A percentile compares a stretch with the other conserved stretches of the same genome.
These are phyloP conservation scores for Lobosporangium transversale DNA, from an alignment of 192 early-diverging fungal genomes.

Conservation along the genomic window DNA sequence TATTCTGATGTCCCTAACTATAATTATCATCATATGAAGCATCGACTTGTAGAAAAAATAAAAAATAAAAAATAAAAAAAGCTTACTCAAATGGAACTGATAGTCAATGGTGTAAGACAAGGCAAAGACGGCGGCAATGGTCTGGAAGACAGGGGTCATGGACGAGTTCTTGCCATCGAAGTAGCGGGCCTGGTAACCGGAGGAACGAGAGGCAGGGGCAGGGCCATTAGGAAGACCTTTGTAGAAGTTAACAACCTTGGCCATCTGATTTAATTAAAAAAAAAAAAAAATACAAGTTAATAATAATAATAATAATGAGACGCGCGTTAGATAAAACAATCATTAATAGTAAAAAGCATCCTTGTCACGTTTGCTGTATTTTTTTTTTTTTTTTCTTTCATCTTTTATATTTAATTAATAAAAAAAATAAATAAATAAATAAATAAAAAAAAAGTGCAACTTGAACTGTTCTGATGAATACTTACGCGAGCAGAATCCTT, in stretches of 20 bases:
- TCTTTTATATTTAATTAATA: no score
- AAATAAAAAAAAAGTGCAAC: no score
- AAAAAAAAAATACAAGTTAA: not conserved
- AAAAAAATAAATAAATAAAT: not conserved
- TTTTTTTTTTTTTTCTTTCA: no score
- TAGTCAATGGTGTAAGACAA: slow-evolving; percentile 77
- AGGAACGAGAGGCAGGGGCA: slow-evolving; percentile 60
- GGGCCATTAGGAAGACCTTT: slow-evolving; percentile 79
- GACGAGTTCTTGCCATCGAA: slow-evolving; percentile 77
- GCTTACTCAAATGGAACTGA: slow-evolving; percentile 80
- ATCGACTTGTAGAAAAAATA: not conserved
- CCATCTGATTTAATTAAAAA: slow-evolving; percentile 37
- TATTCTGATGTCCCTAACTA: slow-evolving; percentile 44
- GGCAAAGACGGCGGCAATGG: slow-evolving; percentile 66
- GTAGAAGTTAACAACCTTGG: slow-evolving; percentile 77
- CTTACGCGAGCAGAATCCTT: slow-evolving; percentile 62
- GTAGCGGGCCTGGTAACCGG: slow-evolving; percentile 79
- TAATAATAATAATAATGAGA: no score
- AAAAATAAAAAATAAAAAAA: not conserved
- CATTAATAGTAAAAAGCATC: no score
- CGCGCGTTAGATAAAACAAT: no score
- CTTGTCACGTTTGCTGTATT: no score
- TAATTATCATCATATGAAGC: slow-evolving; percentile 33
- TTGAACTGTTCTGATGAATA: no score
- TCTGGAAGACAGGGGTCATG: slow-evolving; percentile 71